Percentiles rank a stretch among this genome's conserved stretches.
These are phyloP conservation scores for Lycium ferocissimum DNA, from an alignment of 257 asterid genomes.

Conservation along the genomic window DNA sequence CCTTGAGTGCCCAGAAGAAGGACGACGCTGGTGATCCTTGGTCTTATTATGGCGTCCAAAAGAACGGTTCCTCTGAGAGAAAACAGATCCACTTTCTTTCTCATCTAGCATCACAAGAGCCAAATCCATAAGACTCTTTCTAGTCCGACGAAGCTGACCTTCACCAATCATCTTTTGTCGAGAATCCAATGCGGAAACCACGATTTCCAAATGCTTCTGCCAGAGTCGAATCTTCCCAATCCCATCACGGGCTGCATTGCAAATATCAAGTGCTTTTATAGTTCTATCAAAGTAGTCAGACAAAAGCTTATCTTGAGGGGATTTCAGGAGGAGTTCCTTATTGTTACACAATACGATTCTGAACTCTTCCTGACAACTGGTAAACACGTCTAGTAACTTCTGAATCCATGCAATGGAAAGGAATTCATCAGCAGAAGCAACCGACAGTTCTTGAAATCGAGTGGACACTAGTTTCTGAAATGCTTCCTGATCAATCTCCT, in stretches of 20 bases:
- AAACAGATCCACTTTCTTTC: conserved; percentile 64
- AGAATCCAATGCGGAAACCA: conserved; percentile 62
- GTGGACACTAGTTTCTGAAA: conserved; percentile 63
- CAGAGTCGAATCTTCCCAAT: conserved; percentile 75
- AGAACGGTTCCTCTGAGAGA: conserved; percentile 74
- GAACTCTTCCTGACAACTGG: conserved; percentile 70
- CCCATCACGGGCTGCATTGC: conserved; percentile 89
- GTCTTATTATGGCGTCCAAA: conserved; percentile 66
- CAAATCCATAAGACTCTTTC: conserved; percentile 81
- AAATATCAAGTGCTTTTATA: conserved; percentile 86
- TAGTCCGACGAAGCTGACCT: conserved; percentile 82
- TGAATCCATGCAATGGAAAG: conserved; percentile 84
- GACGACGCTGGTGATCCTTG: conserved; percentile 60
- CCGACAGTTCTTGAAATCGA: conserved; percentile 64
- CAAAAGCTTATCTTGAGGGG: conserved; percentile 62
- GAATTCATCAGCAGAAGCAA: conserved; percentile 60
- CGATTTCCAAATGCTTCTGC: conserved; percentile 81
- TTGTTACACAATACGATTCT: conserved; percentile 49
- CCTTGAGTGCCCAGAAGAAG: conserved; percentile 75
- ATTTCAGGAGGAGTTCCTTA: conserved; percentile 52
- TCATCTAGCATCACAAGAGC: conserved; percentile 82
- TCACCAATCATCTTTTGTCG: conserved; percentile 55
- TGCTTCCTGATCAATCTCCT: conserved; percentile 46
- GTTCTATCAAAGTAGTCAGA: conserved; percentile 75
- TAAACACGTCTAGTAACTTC: conserved; percentile 68